phyloP scores from a whole-genome alignment of 106 monocot species.

The Allium sativum region DNA sequence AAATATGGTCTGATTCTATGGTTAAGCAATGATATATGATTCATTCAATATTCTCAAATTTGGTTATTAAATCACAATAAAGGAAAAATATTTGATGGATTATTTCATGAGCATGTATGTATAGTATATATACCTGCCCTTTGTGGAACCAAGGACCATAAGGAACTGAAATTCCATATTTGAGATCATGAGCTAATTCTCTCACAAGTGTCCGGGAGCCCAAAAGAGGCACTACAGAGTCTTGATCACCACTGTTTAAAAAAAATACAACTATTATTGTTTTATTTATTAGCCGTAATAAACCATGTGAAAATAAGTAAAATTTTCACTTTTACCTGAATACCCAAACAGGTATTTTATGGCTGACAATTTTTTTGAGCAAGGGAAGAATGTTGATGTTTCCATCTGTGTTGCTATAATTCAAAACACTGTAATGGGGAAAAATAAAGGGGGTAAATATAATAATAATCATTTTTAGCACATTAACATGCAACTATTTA shows the following conservation, averaged over 20 bases:
- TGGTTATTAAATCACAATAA: background rate
- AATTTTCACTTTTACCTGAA: slow-evolving; percentile 53
- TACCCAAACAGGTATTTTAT: slow-evolving; percentile 60
- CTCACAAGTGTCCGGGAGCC: slow-evolving; percentile 72
- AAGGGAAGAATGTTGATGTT: slow-evolving; percentile 62
- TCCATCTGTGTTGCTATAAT: slow-evolving; percentile 46
- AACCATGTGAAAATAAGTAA: no score
- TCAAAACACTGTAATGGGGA: slow-evolving; percentile 26
- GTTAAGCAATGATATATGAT: no score
- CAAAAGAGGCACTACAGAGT: slow-evolving; percentile 78
- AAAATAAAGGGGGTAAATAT: background rate
- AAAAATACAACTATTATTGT: no score
- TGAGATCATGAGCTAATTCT: slow-evolving; percentile 63
- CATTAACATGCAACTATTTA: background rate
- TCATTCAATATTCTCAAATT: background rate
- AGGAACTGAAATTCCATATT: slow-evolving; percentile 45
- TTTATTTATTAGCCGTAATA: no score
- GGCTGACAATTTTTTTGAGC: slow-evolving; percentile 36
- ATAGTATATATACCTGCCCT: slow-evolving; percentile 52
- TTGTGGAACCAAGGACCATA: slow-evolving; percentile 81
- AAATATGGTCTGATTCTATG: background rate
- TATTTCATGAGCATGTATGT: background rate
- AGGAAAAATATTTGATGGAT: background rate
- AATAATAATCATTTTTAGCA: background rate
- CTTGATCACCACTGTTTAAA: slow-evolving; percentile 82